A percentile compares a stretch with the other conserved stretches of the same genome.
Evolutionary conservation across 306 rosid species (phyloP).

Genomic region (Lathyrus tuberosus): DNA sequence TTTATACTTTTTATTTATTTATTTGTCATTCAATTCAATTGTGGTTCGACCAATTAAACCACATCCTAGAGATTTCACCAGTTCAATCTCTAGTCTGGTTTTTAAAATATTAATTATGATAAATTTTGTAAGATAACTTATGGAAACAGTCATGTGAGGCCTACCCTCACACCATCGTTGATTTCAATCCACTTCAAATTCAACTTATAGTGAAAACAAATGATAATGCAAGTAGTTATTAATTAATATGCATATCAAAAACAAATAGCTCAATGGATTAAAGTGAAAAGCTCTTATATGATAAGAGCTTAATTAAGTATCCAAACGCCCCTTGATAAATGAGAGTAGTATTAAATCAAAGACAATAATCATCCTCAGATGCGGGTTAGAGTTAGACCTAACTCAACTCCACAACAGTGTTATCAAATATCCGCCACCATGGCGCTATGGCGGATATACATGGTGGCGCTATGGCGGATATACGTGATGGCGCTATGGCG

Average conservation of each 20-base stretch:
- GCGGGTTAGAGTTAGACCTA: neutral
- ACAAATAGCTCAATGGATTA: neutral
- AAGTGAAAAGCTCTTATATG: constrained; percentile 4
- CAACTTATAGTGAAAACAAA: neutral
- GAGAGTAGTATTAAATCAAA: constrained; percentile 27
- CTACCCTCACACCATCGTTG: neutral
- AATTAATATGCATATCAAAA: constrained; percentile 1
- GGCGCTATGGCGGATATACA: no score
- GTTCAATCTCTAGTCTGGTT: neutral
- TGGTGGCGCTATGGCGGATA: no score
- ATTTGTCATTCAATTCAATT: neutral
- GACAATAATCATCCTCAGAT: constrained; percentile 17
- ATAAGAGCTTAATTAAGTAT: neutral
- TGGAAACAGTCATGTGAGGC: constrained; percentile 9
- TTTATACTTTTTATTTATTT: neutral
- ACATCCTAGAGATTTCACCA: neutral
- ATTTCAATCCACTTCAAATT: constrained; percentile 11
- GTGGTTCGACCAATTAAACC: neutral
- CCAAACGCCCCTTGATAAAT: neutral
- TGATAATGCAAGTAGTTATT: constrained; percentile 10
- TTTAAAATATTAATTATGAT: neutral
- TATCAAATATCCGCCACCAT: no score
- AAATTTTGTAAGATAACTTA: neutral
- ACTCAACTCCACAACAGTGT: neutral
- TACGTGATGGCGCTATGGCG: no score